These are phyloP conservation scores for Hypoxylon cercidicola DNA, from an alignment of 495 filamentous ascomycete species.

Conservation along the genomic window DNA sequence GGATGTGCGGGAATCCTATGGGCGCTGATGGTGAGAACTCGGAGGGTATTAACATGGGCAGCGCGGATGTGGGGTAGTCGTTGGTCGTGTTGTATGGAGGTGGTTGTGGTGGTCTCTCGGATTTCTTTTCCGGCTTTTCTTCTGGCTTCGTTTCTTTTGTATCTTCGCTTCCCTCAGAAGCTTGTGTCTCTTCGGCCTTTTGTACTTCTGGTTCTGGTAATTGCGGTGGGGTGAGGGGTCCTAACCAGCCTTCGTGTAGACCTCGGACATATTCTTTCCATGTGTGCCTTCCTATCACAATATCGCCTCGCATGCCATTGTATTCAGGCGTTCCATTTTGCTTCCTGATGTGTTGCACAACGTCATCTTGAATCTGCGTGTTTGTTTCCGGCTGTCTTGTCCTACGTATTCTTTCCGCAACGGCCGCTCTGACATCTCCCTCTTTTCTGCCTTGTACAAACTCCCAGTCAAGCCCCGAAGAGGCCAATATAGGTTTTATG, in stretches of 20 bases:
- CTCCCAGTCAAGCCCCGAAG: constrained; percentile 92
- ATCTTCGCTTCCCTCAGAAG: constrained; percentile 39
- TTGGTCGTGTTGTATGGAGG: constrained; percentile 73
- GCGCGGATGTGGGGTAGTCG: constrained; percentile 71
- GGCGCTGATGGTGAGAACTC: constrained; percentile 72
- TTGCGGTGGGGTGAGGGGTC: constrained; percentile 67
- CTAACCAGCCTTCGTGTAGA: constrained; percentile 95
- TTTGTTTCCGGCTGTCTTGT: constrained; percentile 58
- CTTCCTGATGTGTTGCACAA: constrained; percentile 65
- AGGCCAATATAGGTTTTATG: constrained; percentile 90
- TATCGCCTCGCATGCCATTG: constrained; percentile 78
- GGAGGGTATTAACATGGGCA: constrained; percentile 69
- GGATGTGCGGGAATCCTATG: constrained; percentile 85
- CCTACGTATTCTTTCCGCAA: constrained; percentile 84
- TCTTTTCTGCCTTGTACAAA: constrained; percentile 90
- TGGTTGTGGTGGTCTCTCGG: constrained; percentile 61
- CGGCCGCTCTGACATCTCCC: constrained; percentile 83
- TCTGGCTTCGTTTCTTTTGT: constrained; percentile 51
- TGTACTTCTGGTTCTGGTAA: constrained; percentile 46
- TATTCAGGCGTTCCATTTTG: constrained; percentile 73
- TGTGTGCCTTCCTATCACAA: constrained; percentile 89
- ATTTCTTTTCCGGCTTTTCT: constrained; percentile 55
- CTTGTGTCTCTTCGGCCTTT: constrained; percentile 46
- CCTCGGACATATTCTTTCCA: constrained; percentile 98
- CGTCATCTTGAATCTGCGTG: constrained; percentile 63